A percentile compares a stretch with the other conserved stretches of the same genome.
phyloP scores from a whole-genome alignment of 352 stramenopile species.

The Phytophthora sp. region DNA sequence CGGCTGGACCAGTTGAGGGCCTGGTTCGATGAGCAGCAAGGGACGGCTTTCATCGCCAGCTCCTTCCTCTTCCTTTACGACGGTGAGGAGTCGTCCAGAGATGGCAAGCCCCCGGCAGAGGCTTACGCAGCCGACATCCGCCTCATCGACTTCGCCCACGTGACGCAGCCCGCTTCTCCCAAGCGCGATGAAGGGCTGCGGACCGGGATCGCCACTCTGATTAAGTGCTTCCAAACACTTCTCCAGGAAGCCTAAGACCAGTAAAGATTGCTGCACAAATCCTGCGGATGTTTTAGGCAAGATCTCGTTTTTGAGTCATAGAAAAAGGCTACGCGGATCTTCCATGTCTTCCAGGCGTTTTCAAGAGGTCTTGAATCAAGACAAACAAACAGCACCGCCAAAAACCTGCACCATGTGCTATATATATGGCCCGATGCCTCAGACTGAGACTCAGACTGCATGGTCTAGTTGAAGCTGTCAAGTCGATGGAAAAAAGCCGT shows the following conservation, averaged over 20 bases:
- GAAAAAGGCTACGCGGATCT: slow-evolving; percentile 3
- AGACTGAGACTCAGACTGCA: not conserved
- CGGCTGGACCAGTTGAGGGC: slow-evolving; percentile 63
- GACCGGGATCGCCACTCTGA: slow-evolving; percentile 58
- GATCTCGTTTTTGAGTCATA: slow-evolving; percentile 1
- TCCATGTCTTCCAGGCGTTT: too few species aligned
- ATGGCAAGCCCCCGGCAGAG: not conserved
- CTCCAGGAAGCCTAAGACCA: slow-evolving; percentile 21
- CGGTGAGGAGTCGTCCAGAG: slow-evolving; percentile 36
- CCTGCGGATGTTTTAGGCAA: not conserved
- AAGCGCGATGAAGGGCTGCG: slow-evolving; percentile 65
- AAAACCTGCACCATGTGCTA: slow-evolving; percentile 8
- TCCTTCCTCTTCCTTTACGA: slow-evolving; percentile 96
- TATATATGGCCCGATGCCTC: not conserved
- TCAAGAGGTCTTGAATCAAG: too few species aligned
- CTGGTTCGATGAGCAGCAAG: slow-evolving; percentile 85
- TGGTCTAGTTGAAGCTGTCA: slow-evolving; percentile 29
- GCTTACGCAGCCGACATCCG: slow-evolving; percentile 57
- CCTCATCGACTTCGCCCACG: slow-evolving; percentile 89
- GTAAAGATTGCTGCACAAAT: slow-evolving; percentile 9
- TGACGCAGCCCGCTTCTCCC: slow-evolving; percentile 32
- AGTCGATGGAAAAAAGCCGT: slow-evolving; percentile 27
- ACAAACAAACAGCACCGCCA: not conserved
- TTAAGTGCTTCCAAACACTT: slow-evolving; percentile 59
- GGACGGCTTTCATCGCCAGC: slow-evolving; percentile 92